Percentiles rank a stretch among this genome's conserved stretches.
Conservation (phyloP, 2,329 filamentous ascomycete species). For the Alternaria solani region DNA sequence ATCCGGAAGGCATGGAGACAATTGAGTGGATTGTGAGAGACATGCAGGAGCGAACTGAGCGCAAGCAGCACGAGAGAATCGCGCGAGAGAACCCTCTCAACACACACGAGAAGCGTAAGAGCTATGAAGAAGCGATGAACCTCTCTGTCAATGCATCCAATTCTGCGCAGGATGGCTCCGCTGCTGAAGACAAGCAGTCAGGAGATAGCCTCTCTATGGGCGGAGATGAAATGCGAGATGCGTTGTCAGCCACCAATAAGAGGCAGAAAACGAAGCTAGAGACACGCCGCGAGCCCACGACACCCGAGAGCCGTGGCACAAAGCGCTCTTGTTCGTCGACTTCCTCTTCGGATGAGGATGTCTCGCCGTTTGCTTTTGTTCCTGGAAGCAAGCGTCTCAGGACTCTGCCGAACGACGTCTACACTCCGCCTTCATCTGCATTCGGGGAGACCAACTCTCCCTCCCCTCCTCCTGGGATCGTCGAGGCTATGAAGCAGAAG, state of each 20-base stretch:
- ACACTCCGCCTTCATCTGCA: background rate
- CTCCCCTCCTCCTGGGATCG: background rate
- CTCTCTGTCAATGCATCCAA: background rate
- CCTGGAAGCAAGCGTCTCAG: background rate
- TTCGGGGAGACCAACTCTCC: background rate
- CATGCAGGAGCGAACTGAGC: background rate
- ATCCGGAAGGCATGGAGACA: background rate
- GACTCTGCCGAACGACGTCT: background rate
- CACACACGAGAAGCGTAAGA: background rate
- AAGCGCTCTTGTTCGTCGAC: background rate
- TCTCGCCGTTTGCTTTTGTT: background rate
- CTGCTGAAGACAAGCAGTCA: background rate
- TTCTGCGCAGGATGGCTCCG: accelerated
- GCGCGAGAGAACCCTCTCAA: background rate
- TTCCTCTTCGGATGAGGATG: background rate
- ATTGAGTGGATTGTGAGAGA: background rate
- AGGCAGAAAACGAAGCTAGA: background rate
- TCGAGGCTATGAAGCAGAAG: background rate
- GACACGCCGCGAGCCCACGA: background rate
- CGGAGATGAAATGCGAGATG: background rate
- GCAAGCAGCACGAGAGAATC: background rate
- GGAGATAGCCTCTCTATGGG: too few species aligned
- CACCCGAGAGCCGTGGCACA: background rate
- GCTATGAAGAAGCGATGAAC: background rate
- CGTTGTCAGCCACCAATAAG: background rate